Evolutionary conservation across 176 grass and related monocot species (phyloP), one percentile per base, ranked within the genome.

Genomic region (Tuctoria greenei): DNA sequence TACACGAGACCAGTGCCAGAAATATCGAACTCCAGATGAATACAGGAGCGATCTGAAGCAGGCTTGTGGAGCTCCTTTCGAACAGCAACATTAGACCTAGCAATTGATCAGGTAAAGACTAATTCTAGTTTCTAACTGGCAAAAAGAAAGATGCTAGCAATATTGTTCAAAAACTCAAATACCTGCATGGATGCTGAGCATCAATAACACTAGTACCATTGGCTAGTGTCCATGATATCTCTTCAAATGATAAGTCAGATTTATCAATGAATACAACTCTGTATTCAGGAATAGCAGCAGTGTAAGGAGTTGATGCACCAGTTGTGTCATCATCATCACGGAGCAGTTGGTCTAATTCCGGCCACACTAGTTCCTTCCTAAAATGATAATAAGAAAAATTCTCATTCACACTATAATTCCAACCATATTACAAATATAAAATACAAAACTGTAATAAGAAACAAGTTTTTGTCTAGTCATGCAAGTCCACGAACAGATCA

Each of bases 331-430:
- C 87, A 18, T 90, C 89, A 47, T 92, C 85, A 2, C 80, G 89
- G 64, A 99, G 83, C 55, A 95, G 72, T 54, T 92, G 82, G 78
- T 99, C 96, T 54, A 95, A 77, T 60, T 99, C 96, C 69, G 89
- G 92, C 96, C 96, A 95, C 40, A 92, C 66, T 68, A 86, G 77
- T 63, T 99, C 96, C 85, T 88, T 99, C 92, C 95, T 99, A 74
- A 93, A 28, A 75, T 56, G 64, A 68, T 40, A 27, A 71, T 21
- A 81, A 69, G 41, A 10, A 5, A 74, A 75, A 43, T 54, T 55
- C 4, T 64, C n/a, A 54, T 25, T 80, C 14, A 46, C 36, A 6
- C 21, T 65, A 52, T 43, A 35, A 70, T 37, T 44, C 39, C 70
- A 77, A 71, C 24, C 45, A 27, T 16, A 87, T 51, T 57, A 34